These are phyloP conservation scores for Phytopythium mirpurense DNA, from an alignment of 352 stramenopile genomes.

Conservation along the genomic window DNA sequence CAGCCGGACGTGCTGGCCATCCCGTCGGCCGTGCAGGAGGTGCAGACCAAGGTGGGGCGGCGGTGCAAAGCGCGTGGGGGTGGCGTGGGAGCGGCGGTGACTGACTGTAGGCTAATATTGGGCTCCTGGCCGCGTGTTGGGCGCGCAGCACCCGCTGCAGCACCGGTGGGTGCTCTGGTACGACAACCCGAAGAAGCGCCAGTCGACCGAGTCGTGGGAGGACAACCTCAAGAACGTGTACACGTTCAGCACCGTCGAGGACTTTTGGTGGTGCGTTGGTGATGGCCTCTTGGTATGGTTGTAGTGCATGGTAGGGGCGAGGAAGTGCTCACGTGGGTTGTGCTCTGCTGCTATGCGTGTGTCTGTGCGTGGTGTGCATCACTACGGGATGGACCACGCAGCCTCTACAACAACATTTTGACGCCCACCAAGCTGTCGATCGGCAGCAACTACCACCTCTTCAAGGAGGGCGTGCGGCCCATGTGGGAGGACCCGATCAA, in stretches of 20 bases:
- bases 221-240: conserved; percentile 91
- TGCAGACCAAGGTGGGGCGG: conserved; percentile 51
- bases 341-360: no score
- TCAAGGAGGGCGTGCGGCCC: conserved; percentile 94
- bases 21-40: conserved; percentile 31
- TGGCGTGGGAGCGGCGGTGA: not conserved
- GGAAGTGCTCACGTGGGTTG: no score
- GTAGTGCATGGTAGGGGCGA: no score
- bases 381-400: no score
- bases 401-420: conserved; percentile 94
- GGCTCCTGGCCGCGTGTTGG: not conserved
- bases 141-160: conserved; percentile 72
- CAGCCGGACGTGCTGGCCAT: conserved; percentile 21
- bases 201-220: conserved; percentile 84
- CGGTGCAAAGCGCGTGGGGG: not conserved
- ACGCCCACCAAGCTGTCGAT: conserved; percentile 84
- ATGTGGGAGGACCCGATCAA: conserved; percentile 98
- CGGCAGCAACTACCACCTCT: conserved; percentile 97
- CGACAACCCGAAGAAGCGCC: conserved; percentile 88
- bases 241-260: conserved; percentile 94
- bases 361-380: no score
- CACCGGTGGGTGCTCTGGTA: conserved; percentile 89
- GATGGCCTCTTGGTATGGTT: no score
- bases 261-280: conserved; percentile 92
- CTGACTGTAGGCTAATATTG: no score